Conservation (phyloP, 331 rosid species). For the Pyrus hybrid region DNA sequence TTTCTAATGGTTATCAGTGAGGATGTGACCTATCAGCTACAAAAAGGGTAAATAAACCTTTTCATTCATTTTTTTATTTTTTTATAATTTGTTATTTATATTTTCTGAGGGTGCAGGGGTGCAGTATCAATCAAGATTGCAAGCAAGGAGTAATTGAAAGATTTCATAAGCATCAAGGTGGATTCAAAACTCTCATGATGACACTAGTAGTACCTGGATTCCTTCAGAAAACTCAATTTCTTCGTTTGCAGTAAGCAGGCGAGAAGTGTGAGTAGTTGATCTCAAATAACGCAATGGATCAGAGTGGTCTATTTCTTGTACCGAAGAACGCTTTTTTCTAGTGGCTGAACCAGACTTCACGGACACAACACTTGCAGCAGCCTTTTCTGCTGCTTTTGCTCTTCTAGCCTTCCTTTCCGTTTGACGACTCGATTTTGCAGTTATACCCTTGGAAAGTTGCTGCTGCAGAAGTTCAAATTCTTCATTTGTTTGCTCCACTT, state of each 20-base stretch:
- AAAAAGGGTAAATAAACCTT: neutral
- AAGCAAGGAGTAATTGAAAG: neutral
- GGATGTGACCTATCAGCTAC: neutral
- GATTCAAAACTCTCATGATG: neutral
- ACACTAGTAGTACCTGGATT: slow-evolving; percentile 57
- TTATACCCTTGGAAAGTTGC: slow-evolving; percentile 38
- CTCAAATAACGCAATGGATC: slow-evolving; percentile 85
- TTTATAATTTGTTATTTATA: neutral
- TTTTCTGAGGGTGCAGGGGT: neutral
- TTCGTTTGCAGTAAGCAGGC: slow-evolving; percentile 69
- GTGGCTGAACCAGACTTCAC: slow-evolving; percentile 53
- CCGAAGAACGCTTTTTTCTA: slow-evolving; percentile 58
- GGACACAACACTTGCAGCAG: slow-evolving; percentile 49
- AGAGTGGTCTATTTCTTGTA: slow-evolving; percentile 70
- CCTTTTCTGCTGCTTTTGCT: slow-evolving; percentile 73
- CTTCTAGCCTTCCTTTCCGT: slow-evolving; percentile 76
- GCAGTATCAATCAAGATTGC: neutral
- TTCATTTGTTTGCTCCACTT: slow-evolving; percentile 38
- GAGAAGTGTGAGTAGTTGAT: slow-evolving; percentile 53
- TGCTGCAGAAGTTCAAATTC: slow-evolving; percentile 56
- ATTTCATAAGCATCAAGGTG: neutral
- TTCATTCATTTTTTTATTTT: neutral
- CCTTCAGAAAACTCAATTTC: slow-evolving; percentile 82
- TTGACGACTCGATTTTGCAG: slow-evolving; percentile 83
- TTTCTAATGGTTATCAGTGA: neutral